Evolutionary conservation across 2,329 filamentous ascomycete species (phyloP).

Genomic region (Zymoseptoria passerinii): DNA sequence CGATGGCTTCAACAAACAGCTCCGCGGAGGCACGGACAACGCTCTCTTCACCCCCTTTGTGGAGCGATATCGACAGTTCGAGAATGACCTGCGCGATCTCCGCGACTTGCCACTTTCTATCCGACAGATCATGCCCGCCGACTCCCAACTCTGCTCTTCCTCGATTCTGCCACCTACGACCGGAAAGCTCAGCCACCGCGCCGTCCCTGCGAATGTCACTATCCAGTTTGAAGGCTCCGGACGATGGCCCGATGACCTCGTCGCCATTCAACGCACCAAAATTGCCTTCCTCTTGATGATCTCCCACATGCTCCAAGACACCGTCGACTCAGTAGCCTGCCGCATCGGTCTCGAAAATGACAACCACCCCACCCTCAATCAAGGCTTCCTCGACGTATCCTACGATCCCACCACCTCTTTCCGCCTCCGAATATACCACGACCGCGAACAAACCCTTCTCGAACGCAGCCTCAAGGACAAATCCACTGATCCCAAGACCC

Average conservation of each 20-base stretch:
- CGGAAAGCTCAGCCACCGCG: constrained; percentile 35
- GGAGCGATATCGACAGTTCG: constrained; percentile 62
- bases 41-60: constrained; percentile 60
- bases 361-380: constrained; percentile 60
- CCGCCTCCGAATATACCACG: constrained; percentile 79
- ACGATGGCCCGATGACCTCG: constrained; percentile 86
- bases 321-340: constrained; percentile 53
- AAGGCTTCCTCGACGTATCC: constrained; percentile 72
- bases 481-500: constrained; percentile 53
- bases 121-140: constrained; percentile 66
- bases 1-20: constrained; percentile 39
- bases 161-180: constrained; percentile 50
- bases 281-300: constrained; percentile 75
- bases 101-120: constrained; percentile 83
- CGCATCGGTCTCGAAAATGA: constrained; percentile 76
- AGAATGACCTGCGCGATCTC: constrained; percentile 66
- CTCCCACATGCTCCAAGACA: constrained; percentile 59
- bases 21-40: constrained; percentile 32
- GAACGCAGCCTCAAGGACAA: constrained; percentile 72
- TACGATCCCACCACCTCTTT: constrained; percentile 67
- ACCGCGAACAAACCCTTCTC: constrained; percentile 73
- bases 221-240: constrained; percentile 90
- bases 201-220: constrained; percentile 62
- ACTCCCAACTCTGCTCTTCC: constrained; percentile 64
- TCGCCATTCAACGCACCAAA: constrained; percentile 88